Evolutionary conservation across 495 filamentous ascomycete species (phyloP).

Genomic region (Penicillium pulvis): DNA sequence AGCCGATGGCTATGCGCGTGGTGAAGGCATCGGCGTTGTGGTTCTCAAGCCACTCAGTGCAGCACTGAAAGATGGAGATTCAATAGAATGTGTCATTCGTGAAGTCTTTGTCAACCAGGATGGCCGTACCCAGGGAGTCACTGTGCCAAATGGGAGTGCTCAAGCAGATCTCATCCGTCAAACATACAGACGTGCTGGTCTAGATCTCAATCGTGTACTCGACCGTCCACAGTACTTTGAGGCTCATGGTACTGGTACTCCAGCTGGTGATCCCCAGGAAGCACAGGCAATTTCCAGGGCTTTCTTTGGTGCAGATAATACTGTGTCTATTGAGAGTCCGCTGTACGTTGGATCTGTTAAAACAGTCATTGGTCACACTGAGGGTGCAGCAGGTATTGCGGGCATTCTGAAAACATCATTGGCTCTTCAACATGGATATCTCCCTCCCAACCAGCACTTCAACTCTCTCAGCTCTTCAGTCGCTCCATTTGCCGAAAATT

Average conservation of each 20-base stretch:
- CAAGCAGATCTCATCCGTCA: constrained; percentile 59
- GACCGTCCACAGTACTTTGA: constrained; percentile 27
- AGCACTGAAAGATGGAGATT: constrained; percentile 38
- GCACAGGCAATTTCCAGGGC: constrained; percentile 29
- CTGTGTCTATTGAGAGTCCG: constrained; percentile 20
- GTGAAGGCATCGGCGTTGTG: constrained; percentile 29
- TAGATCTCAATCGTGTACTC: constrained; percentile 32
- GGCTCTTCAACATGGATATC: constrained; percentile 44
- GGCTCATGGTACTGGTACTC: constrained; percentile 57
- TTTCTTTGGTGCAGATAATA: constrained; percentile 28
- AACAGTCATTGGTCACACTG: constrained; percentile 35
- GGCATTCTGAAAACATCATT: constrained; percentile 56
- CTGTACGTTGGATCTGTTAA: background rate
- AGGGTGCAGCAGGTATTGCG: constrained; percentile 57
- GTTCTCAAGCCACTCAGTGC: constrained; percentile 41
- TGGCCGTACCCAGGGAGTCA: constrained; percentile 36
- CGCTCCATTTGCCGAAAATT: constrained; percentile 36
- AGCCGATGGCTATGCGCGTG: constrained; percentile 38
- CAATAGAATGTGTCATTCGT: constrained; percentile 45
- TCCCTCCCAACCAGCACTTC: constrained; percentile 59
- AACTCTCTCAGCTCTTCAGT: constrained; percentile 47
- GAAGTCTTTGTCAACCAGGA: constrained; percentile 44
- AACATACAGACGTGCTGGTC: constrained; percentile 48
- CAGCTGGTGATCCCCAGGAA: constrained; percentile 62
- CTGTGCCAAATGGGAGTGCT: constrained; percentile 53